phyloP scores from a whole-genome alignment of 1,139 yeast genomes.

The Spencermartinsiella ligniputridi region DNA sequence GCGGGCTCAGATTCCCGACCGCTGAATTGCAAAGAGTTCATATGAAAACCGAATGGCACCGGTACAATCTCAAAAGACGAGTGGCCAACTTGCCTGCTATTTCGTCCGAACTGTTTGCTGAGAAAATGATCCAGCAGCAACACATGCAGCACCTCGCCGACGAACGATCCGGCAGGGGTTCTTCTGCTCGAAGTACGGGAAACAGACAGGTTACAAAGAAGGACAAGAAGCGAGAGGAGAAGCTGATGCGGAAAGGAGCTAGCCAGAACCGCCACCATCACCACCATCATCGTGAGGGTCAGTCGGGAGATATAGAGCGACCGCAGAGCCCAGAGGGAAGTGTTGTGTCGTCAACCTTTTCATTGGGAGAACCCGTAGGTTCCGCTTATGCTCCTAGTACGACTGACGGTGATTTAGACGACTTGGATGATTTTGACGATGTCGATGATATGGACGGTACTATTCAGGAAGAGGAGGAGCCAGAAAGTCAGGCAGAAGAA shows the following conservation, averaged over 20 bases:
- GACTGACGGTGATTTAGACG: slow-evolving; percentile 30
- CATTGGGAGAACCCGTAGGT: slow-evolving; percentile 54
- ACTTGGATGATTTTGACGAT: slow-evolving; percentile 28
- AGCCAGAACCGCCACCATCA: slow-evolving; percentile 13
- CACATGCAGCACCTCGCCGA: slow-evolving; percentile 31
- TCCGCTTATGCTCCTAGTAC: slow-evolving; percentile 31
- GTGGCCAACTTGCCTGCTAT: slow-evolving; percentile 83
- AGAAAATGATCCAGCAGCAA: slow-evolving; percentile 52
- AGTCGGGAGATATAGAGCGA: too few species aligned
- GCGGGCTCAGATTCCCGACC: slow-evolving; percentile 70
- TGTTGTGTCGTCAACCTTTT: slow-evolving; percentile 50
- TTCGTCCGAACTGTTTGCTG: slow-evolving; percentile 74
- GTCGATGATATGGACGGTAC: slow-evolving; percentile 8
- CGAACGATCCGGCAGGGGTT: slow-evolving; percentile 45
- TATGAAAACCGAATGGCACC: slow-evolving; percentile 96
- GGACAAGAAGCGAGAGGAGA: slow-evolving; percentile 36
- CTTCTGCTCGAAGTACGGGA: slow-evolving; percentile 25
- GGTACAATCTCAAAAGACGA: slow-evolving; percentile 86
- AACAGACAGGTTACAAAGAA: slow-evolving; percentile 35
- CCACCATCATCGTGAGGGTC: too few species aligned
- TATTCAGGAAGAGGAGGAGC: slow-evolving; percentile 6
- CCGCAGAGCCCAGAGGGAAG: slow-evolving; percentile 21
- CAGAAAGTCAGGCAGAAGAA: slow-evolving; percentile 1
- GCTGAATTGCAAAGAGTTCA: slow-evolving; percentile 83
- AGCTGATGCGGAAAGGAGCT: slow-evolving; percentile 23